Base-by-base conservation (phyloP, 495 filamentous ascomycete genomes). In the Schizothecium vesticola region DNA sequence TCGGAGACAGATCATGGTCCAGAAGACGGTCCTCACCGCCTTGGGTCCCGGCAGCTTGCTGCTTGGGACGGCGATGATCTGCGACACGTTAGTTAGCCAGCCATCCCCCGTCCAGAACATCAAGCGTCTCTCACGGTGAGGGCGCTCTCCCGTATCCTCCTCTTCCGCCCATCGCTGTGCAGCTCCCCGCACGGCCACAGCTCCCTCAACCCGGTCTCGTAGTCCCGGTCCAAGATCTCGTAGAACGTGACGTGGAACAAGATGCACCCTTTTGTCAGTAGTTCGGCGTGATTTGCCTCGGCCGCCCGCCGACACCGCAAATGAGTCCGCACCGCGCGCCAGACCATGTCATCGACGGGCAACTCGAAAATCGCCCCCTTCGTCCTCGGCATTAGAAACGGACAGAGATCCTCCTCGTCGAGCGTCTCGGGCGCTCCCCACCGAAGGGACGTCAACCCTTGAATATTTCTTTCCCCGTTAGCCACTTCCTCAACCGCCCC, bases 221-320 rank as follows among this genome's bases (percentile, higher is more conserved):
- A 66, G 9, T 31, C 24, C 22, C 24, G 3, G 7, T 21, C 64
- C 24, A 66, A 21, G 1, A 66, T 66, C 23, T 66, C 64, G 55
- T 66, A 66, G 22, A 66, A 66, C 2, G 64, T 66, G 56, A 59
- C 24, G 29, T 66, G 64, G 19, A 66, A 66, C 19, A 66, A 25
- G n/a, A 66, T 12, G 26, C 64, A 58, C 7, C 64, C 64, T 16
- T 66, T 66, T 9, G 64, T 59, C 51, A 58, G 21, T 11, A 66
- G 64, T 28, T 66, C 64, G 19, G 64, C 22, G 24, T 66, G 64
- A 55, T 59, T 21, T 5, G 55, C 26, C 9, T 58, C 64, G 11
- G 64, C 31, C 9, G 64, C 64, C 11, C 64, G 51, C 16, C 16
- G 25, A 19, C 64, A 58, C 16, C 56, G 64, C 11, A 66, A 33